Evolutionary conservation across 1,139 yeast genomes (phyloP), one percentile per base, ranked within the genome.

Genomic region (Protomyces inundatus): DNA sequence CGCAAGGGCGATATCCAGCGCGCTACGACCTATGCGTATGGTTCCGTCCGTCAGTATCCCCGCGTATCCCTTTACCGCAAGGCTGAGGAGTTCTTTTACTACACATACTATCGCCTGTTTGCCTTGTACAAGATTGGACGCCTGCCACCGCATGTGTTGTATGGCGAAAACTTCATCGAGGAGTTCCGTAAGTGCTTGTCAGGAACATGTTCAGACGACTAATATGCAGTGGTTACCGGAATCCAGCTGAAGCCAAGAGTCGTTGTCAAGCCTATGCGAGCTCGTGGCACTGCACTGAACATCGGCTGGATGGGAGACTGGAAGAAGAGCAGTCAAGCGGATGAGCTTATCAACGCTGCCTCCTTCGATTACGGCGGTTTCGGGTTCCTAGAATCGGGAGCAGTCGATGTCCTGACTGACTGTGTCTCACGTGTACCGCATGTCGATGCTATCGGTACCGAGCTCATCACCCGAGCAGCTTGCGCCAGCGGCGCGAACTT

Each of bases 291-390:
- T 5, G 62, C 62, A 12, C 48, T 58, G 14, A 36, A 51, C 23
- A 58, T 58, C 16, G 56, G 23, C 36, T 58, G 62, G 62, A 58
- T 58, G 62, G 62, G 62, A n/a, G 62, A 58, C 30, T 58, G 62
- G 62, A 39, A 40, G 53, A 16, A 58, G 23, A 55, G 56, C 12
- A 52, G 34, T 35, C 45, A 36, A 6, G 33, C 55, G 6, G 35
- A 40, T 14, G 62, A 58, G 23, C 36, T 58, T 14, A 58, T 58
- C 40, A 58, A 58, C 34, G 56, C 55, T 14, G 62, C 62, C 9
- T 58, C 62, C n/a, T 58, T 58, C n/a, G 62, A 58, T 30, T 58
- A 58, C 36, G 62, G 62, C n/a, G 62, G 62, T 4, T 58, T 58
- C 37, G 62, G 62, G 7, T 50, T 52, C 10, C 56, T 58, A 33